phyloP scores from a whole-genome alignment of 2,329 filamentous ascomycete species.

The Lasiodiplodia hormozganensis region DNA sequence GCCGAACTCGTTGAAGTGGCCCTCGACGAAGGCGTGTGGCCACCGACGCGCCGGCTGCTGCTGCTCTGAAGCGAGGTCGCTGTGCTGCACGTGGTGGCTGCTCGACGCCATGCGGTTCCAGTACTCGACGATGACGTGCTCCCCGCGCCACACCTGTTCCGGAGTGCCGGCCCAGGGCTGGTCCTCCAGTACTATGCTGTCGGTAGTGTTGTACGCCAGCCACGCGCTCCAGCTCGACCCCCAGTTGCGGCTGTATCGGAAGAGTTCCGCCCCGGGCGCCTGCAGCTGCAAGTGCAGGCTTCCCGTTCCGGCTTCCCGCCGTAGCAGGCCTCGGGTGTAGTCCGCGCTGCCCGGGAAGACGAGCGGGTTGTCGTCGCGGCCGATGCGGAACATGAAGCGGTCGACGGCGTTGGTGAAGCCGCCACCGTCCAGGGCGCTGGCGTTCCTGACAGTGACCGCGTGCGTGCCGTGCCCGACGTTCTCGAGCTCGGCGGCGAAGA shows the following conservation, averaged over 20 bases:
- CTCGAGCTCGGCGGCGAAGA: slow-evolving; percentile 59
- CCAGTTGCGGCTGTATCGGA: slow-evolving; percentile 67
- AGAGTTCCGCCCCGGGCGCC: background rate
- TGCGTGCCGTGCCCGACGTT: slow-evolving; percentile 68
- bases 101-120: slow-evolving; percentile 66
- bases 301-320: background rate
- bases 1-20: slow-evolving; percentile 68
- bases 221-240: slow-evolving; percentile 66
- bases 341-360: slow-evolving; percentile 62
- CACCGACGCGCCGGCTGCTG: slow-evolving; percentile 27
- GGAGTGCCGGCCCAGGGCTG: slow-evolving; percentile 63
- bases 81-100: slow-evolving; percentile 66
- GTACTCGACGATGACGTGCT: slow-evolving; percentile 69
- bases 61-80: slow-evolving; percentile 59
- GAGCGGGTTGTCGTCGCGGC: slow-evolving; percentile 64
- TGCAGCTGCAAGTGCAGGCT: background rate
- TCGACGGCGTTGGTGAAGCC: slow-evolving; percentile 65
- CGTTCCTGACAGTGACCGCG: slow-evolving; percentile 44
- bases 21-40: slow-evolving; percentile 69
- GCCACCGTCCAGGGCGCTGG: background rate
- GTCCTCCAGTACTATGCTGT: slow-evolving; percentile 55
- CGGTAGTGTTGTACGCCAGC: slow-evolving; percentile 58
- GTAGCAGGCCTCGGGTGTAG: background rate
- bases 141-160: slow-evolving; percentile 64
- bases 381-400: slow-evolving; percentile 67